Evolutionary conservation across 139 green algal genomes (phyloP).

Genomic region (Chlamydomonas eustigma): DNA sequence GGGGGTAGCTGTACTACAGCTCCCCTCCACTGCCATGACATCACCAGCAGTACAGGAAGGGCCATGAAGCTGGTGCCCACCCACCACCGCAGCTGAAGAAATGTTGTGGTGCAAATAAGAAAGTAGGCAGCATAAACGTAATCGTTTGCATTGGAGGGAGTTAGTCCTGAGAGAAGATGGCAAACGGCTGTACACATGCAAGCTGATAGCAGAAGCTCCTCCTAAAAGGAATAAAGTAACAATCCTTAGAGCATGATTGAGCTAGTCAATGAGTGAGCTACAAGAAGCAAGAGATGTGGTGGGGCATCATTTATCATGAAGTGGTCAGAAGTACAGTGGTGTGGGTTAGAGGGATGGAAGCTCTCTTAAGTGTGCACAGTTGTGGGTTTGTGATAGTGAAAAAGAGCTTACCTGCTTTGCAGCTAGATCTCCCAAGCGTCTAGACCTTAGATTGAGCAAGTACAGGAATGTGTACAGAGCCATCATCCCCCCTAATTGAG

Average conservation of each 20-base stretch:
- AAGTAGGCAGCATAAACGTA: conserved; percentile 74
- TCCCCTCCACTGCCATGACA: conserved; percentile 14
- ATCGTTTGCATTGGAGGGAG: conserved; percentile 38
- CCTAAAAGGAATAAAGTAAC: conserved; percentile 39
- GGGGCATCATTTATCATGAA: no score
- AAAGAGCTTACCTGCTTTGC: conserved; percentile 51
- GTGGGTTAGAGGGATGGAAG: no score
- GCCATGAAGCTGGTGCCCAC: conserved; percentile 45
- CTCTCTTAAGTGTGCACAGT: no score
- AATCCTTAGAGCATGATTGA: no score
- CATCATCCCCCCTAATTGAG: conserved; percentile 67
- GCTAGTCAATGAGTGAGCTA: no score
- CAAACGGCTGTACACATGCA: conserved; percentile 57
- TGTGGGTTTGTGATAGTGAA: no score
- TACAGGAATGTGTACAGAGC: conserved; percentile 54
- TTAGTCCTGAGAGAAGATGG: conserved; percentile 56
- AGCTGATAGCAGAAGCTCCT: conserved; percentile 64
- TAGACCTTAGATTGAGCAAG: conserved; percentile 51
- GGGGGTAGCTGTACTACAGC: conserved; percentile 37
- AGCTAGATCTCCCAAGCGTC: conserved; percentile 36
- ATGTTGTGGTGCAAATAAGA: conserved; percentile 71
- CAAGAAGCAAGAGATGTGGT: no score
- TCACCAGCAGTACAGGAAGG: conserved; percentile 29
- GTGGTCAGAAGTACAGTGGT: no score
- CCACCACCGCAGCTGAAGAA: conserved; percentile 70